Base-by-base conservation (phyloP, 2,329 filamentous ascomycete genomes). In the Nemania sp. region DNA sequence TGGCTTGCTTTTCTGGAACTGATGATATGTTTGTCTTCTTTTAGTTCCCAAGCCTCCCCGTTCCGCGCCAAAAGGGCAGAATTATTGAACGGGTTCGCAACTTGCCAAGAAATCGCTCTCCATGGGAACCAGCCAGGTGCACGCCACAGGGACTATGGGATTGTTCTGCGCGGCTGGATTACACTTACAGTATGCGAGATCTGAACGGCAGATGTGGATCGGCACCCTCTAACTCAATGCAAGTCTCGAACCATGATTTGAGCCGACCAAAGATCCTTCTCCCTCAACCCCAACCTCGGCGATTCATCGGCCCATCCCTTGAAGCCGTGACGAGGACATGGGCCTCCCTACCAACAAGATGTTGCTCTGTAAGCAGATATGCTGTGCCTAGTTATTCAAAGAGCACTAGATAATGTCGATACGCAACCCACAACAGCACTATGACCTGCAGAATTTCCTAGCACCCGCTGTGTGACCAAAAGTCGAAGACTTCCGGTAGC, bases 131-230 rank as follows among this genome's bases (percentile, higher is more conserved):
- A 51, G 59, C 45, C 11, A 54, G 56, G 37, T 20, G 34, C n/a
- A 17, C 60, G 52, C 60, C 56, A 54, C 35, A 17, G 40, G 29
- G 45, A 51, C n/a, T 37, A 53, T 57, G 48, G 42, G 11, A 54
- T 57, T 57, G 34, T 37, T 53, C 40, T 51, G 55, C 54, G 60
- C 56, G 29, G 52, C 52, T 63, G 48, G 59, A 50, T 12, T 50
- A 45, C 42, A 47, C 45, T 17, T 34, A 25, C 42, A 46, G 17
- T 51, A 63, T 56, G 60, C 60, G 57, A 63, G 60, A 63, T 63
- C 60, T 60, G 32, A 40, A 57, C 60, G 60, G 60, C 60, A 63
- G 48, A 60, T 63, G 60, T 63, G 60, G 60, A 63, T 63, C 60
- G 52, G 53, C 57, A 37, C 17, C 49, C 39, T 56, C 46, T 37